phyloP scores from a whole-genome alignment of 768 basidiomycete genomes.

The Mycena pura region DNA sequence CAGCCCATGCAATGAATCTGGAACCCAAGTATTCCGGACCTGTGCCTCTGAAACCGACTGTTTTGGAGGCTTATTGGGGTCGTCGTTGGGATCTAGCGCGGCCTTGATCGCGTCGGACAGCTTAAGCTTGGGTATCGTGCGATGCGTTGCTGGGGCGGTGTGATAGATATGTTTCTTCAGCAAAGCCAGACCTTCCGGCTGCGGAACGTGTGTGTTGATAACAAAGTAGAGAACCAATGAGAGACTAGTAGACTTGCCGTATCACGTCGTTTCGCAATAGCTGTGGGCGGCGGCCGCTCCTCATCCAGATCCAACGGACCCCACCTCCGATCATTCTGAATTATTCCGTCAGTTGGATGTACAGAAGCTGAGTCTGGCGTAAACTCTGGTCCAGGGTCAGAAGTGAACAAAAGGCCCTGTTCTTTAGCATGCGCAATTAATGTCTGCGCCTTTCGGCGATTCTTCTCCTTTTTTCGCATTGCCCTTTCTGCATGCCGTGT shows the following conservation, averaged over 20 bases:
- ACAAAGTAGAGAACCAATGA: background rate
- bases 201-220: background rate
- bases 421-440: constrained; percentile 52
- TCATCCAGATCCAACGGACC: constrained; percentile 66
- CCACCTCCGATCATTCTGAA: constrained; percentile 52
- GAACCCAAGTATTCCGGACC: constrained; percentile 44
- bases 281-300: constrained; percentile 74
- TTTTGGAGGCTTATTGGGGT: constrained; percentile 52
- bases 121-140: constrained; percentile 56
- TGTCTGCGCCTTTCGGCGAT: constrained; percentile 51
- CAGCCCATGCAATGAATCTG: constrained; percentile 55
- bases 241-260: constrained; percentile 49
- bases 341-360: constrained; percentile 33
- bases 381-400: constrained; percentile 10
- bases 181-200: constrained; percentile 63
- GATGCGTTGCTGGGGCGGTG: constrained; percentile 60
- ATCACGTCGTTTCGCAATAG: constrained; percentile 74
- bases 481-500: constrained; percentile 47
- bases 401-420: constrained; percentile 49
- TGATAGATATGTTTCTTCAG: constrained; percentile 63
- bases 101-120: constrained; percentile 52
- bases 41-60: constrained; percentile 68
- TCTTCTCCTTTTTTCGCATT: constrained; percentile 49
- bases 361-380: constrained; percentile 18
- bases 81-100: constrained; percentile 56